These are phyloP conservation scores for Xylariaceae sp. DNA, from an alignment of 2,329 filamentous ascomycete genomes.

Conservation along the genomic window DNA sequence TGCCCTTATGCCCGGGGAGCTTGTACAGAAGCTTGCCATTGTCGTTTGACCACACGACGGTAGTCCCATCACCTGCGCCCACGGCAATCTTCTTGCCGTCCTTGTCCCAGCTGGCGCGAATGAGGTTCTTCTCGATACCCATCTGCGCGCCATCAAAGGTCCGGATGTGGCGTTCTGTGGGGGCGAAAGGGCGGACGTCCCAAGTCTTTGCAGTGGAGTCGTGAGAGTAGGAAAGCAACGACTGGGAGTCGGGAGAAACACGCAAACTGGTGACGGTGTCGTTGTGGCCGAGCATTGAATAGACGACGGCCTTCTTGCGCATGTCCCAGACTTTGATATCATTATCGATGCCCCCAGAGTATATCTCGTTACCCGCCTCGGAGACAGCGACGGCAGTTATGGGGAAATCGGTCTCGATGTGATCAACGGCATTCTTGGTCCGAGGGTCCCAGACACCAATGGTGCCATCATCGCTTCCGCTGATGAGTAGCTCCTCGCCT, in stretches of 20 bases:
- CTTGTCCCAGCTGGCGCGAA: slow-evolving; percentile 85
- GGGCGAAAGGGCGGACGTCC: slow-evolving; percentile 94
- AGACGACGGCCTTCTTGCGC: slow-evolving; percentile 83
- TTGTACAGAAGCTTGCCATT: slow-evolving; percentile 93
- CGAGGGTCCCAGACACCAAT: slow-evolving; percentile 96
- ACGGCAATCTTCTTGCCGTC: slow-evolving; percentile 84
- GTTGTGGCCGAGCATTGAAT: slow-evolving; percentile 83
- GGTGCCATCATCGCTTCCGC: slow-evolving; percentile 88
- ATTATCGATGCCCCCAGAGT: slow-evolving; percentile 92
- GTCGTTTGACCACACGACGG: slow-evolving; percentile 85
- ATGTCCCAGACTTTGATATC: slow-evolving; percentile 97
- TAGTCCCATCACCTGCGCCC: slow-evolving; percentile 85
- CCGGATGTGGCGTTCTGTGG: slow-evolving; percentile 76
- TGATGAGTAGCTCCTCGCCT: slow-evolving; percentile 86
- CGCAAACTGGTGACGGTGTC: slow-evolving; percentile 89
- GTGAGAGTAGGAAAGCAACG: slow-evolving; percentile 86
- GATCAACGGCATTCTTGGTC: slow-evolving; percentile 82
- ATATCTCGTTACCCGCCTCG: slow-evolving; percentile 93
- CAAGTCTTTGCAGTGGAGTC: slow-evolving; percentile 92
- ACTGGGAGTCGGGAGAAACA: slow-evolving; percentile 91
- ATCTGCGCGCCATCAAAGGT: slow-evolving; percentile 90
- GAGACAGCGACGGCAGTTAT: slow-evolving; percentile 89
- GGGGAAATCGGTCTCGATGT: slow-evolving; percentile 87
- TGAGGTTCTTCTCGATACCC: slow-evolving; percentile 87
- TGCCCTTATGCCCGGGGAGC: slow-evolving; percentile 90